Evolutionary conservation across 495 filamentous ascomycete species (phyloP), one percentile per base, ranked within the genome.

Genomic region (Darksidea phi): DNA sequence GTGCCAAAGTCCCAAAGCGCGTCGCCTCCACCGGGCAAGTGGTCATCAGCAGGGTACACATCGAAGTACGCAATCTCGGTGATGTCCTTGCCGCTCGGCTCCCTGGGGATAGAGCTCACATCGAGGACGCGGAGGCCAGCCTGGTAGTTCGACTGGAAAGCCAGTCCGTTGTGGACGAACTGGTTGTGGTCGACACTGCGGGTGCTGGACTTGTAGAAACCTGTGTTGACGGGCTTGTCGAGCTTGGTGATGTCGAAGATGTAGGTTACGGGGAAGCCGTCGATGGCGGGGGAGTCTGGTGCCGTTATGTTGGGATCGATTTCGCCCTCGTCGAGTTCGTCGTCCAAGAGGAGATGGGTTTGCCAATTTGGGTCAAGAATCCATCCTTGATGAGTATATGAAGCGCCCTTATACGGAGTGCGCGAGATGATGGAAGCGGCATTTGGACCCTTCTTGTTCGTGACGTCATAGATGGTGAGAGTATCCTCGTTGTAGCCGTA

Each of bases 341-440:
- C 83, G 64, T 86, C 83, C 26, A 83, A 71, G 20, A 86, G 71
- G 13, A 86, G 77, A 67, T 74, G 84, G 51, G 76, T 70, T 59
- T 83, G 79, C 67, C 74, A 74, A n/a, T 76, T 59, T 13, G 66
- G 63, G 59, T 84, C 77, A n/a, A 83, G 72, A 0, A 86, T 66
- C 83, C 82, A 86, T 23, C 83, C 83, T 72, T 86, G 83, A 70
- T 85, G 83, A 2, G 80, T 81, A 73, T 86, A 86, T 12, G 76
- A 65, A 21, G 77, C 78, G 32, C 83, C 83, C 25, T 75, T 73
- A 69, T 86, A 86, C 4, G 75, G 70, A 1, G 79, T 84, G 20
- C 78, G 71, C 42, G 81, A 83, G 67, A 86, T 77, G 54, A 84
- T 67, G 54, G 55, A 21, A 24, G 24, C 52, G 21, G 53, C 58